phyloP scores from a whole-genome alignment of 305 asterid genomes.

The Coffea humblotiana region DNA sequence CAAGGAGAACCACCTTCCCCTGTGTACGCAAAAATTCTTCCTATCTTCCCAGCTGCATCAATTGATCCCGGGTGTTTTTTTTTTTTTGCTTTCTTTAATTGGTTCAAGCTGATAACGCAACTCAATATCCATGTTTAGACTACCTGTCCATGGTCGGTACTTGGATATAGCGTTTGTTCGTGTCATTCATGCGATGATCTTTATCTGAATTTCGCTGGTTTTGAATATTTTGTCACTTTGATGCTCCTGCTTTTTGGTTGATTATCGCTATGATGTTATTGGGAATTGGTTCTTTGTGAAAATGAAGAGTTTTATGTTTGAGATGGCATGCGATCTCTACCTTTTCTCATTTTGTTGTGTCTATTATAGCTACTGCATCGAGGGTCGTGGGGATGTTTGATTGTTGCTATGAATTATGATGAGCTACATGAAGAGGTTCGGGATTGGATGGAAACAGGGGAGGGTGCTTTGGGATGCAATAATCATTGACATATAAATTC shows the following conservation, averaged over 20 bases:
- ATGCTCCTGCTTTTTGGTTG: neutral
- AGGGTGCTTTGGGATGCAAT: neutral
- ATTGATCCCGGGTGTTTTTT: neutral
- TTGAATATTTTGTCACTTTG: neutral
- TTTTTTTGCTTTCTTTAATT: neutral
- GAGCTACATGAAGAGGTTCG: neutral
- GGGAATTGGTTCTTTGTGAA: neutral
- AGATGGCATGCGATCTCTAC: neutral
- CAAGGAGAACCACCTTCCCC: neutral
- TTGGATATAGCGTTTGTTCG: neutral
- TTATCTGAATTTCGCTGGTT: neutral
- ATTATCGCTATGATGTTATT: neutral
- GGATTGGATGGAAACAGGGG: neutral
- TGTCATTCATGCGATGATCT: neutral
- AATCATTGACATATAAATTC: neutral
- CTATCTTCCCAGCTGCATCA: neutral
- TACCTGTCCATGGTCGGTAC: neutral
- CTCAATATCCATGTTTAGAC: too few species aligned
- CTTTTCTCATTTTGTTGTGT: neutral
- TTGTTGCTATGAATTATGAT: neutral
- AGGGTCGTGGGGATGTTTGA: neutral
- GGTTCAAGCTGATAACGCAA: neutral
- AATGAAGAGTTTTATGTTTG: neutral
- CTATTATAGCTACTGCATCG: neutral
- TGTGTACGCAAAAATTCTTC: neutral